Evolutionary conservation across 2,329 filamentous ascomycete species (phyloP), one percentile per base, ranked within the genome.

Genomic region (Triangularia setosa): DNA sequence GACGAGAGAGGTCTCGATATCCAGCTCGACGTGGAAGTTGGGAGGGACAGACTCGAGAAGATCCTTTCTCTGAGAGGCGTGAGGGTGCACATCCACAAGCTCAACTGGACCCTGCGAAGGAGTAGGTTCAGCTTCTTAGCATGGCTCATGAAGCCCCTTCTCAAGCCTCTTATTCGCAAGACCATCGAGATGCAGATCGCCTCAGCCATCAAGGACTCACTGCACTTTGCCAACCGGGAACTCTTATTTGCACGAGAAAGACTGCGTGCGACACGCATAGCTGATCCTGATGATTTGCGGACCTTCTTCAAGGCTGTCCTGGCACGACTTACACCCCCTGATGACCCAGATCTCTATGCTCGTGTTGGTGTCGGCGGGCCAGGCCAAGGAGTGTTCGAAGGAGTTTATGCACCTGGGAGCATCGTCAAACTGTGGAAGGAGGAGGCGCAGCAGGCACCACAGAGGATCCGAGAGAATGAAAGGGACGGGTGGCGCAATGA

Each of bases 1-100:
- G 94, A 97, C 75, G 88, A 94, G 70, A 86, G 91, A 21, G 94
- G 94, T 18, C 87, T 97, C 64, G 94, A 97, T 74, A 85, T 98
- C 58, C 87, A 91, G 27, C 79, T 97, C 5, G 92, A 97, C 69
- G 79, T 97, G 0, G 93, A 96, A 73, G 86, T 98, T 60, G 90
- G 89, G 57, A 88, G 88, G 64, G 90, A 93, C 67, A 82, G 84
- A 1, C 77, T 96, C 2, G 93, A 97, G 72, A 87, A 93, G 71
- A 90, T 98, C 11, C 83, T 98, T 8, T 87, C 89, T 0, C 83
- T 98, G 4, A 87, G 87, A 44, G 83, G 83, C 11, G 93, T 97
- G 8, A 83, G 87, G 1, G 93, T 97, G 0, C 84, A 87, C 69
- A 90, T 97, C 66, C 93, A 97, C 79, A 93, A 94, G 73, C 86